Base-by-base conservation (phyloP, 2,329 filamentous ascomycete genomes). In the Colletotrichum neosansevieriae region DNA sequence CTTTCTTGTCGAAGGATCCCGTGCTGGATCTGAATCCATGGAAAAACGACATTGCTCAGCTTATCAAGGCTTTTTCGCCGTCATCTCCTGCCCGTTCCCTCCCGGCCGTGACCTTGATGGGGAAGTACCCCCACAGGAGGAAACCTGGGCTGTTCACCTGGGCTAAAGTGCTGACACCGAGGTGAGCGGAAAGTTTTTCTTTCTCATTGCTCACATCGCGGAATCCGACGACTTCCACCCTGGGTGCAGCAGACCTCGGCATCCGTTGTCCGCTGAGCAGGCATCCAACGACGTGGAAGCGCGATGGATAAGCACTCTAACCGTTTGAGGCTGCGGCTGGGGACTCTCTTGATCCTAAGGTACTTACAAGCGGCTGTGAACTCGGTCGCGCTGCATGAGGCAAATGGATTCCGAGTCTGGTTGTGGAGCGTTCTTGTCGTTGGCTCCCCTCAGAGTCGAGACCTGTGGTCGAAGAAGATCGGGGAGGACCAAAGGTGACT, bases 121-220 rank as follows among this genome's bases (percentile, higher is more conserved):
- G 29, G 24, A 38, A 24, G 32, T 11, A 11, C n/a, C 51, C 6
- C 36, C 21, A 17, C 34, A 4, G 34, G 4, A 38, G 12, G 12
- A 38, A 38, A 38, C 34, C 34, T 38, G 2, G 34, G 34, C 32
- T n/a, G 17, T 36, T 38, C 60, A 63, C 42, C 60, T 58, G 45
- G 45, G 59, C 51, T 11, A 45, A 34, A 58, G 59, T 51, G 59
- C 64, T 63, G 44, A 67, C 64, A 63, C 64, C 59, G 64, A 67
- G 64, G 64, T 56, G 50, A 66, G 38, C 13, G 32, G 3, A 29
- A 29, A 21, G 21, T n/a, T 6, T 29, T 29, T 29, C 6, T 29
- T 29, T 6, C 6, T 29, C 24, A 5, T 29, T 29, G 24, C 24
- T 29, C 4, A 29, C 24, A 29, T 29, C n/a, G n/a, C 24, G 4